Base-by-base conservation (phyloP, 2,329 filamentous ascomycete genomes). In the Aspergillus clavatus region DNA sequence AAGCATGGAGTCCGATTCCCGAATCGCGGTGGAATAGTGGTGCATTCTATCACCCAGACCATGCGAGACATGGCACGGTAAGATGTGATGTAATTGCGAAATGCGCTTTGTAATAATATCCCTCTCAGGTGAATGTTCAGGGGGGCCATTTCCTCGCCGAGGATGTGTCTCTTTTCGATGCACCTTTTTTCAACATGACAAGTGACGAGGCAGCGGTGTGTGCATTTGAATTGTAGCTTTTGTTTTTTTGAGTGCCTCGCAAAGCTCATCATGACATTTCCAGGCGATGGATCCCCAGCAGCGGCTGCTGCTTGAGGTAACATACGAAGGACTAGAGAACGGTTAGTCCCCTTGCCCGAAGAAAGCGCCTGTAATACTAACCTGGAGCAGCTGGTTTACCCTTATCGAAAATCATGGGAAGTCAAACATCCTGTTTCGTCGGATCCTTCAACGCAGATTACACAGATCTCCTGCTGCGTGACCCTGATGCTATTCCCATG, bases 171-270 rank as follows among this genome's bases (percentile, higher is more conserved):
- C 11, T 48, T 1, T 66, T 68, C 19, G 64, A 69, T 45, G 62
- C 65, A 1, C 49, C 60, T 0, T 68, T 69, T 40, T 68, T 68
- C 41, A 60, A 61, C 31, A 62, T 68, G 46, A 58, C 56, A 10
- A 48, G 53, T 3, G 52, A 63, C 11, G 62, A 65, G 38, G 62
- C 61, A 7, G 51, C 55, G n/a, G 57, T 59, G 39, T 26, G 55
- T 42, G 31, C 16, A 37, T 19, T 19, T 26, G 26, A 24, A 28
- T 10, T 10, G n/a, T 3, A n/a, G 18, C 19, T 6, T 26, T 8
- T 27, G 16, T 23, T 7, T 19, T 19, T 36, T 10, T n/a, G 12
- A 8, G 12, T 8, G 23, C 7, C 16, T 2, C n/a, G 12, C 16
- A 7, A 31, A 14, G 14, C 31, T 36, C 2, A 18, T 27, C 16